Base-by-base conservation (phyloP, 495 filamentous ascomycete species). In the Talaromyces adpressus region DNA sequence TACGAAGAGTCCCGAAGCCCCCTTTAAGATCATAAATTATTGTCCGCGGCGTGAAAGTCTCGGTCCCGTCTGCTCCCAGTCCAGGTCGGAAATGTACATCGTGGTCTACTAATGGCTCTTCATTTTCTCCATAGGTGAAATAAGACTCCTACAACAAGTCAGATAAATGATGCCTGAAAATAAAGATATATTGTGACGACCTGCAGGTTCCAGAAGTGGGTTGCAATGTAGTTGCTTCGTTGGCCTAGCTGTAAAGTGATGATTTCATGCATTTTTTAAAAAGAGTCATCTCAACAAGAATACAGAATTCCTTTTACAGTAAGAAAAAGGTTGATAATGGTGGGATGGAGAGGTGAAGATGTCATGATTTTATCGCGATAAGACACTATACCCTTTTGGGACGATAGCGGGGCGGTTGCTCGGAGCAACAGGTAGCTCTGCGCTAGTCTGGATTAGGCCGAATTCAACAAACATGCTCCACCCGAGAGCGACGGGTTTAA, bases 181-280 rank as follows among this genome's bases (percentile, higher is more conserved):
- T 25, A 30, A 29, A 59, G 6, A 25, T 36, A 63, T 49, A 2
- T 47, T 66, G 58, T 16, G 25, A 20, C 14, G 78, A 90, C 87
- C 80, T 97, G 93, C 29, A 91, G 81, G 68, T 99, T 99, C 95
- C 95, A 99, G 72, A 96, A 98, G 78, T 99, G 94, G 0, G 91
- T 96, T n/a, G 89, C 92, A 29, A 97, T 73, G 68, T 97, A 96
- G 77, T 99, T 99, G 69, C 88, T 90, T 70, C 88, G 86, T 68
- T 96, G 91, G 45, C 94, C 94, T 60, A 98, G 84, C 77, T 99
- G 94, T 51, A 98, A 77, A 1, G 94, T 97, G 62, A 99, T 82
- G 64, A 98, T 92, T 72, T 99, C 94, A 77, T 95, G 92, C 94
- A 99, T 99, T 8, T 34, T 67, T n/a, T n/a, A n/a, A n/a, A n/a